Base-by-base conservation (phyloP, 2,329 filamentous ascomycete species). In the Stachybotrys chlorohalonatus region DNA sequence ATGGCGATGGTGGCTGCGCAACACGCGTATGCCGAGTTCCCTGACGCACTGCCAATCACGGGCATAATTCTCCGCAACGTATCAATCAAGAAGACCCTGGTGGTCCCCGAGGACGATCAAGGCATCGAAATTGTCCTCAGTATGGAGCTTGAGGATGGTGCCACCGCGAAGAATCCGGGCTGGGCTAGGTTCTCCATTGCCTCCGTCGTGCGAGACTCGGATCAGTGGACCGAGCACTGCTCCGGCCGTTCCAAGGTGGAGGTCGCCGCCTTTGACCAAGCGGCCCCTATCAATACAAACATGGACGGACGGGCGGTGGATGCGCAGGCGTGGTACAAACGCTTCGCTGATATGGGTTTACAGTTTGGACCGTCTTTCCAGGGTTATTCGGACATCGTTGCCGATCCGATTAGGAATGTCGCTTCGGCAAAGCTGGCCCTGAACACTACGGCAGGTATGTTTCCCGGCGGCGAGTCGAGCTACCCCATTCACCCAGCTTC, bases 401-500 rank as follows among this genome's bases (percentile, higher is more conserved):
- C 13, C 32, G 50, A 52, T 24, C 50, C 50, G 7, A 11, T 11
- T n/a, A 11, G 36, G 16, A 4, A 52, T 7, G 5, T 16, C 9
- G 50, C 50, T 9, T 16, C 8, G 32, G 50, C 50, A 6, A 7
- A 17, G 5, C 11, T 52, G 36, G 32, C 15, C n/a, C 50, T 45
- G 8, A 15, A 24, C 16, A 5, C 31, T 7, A 52, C 31, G 5
- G 11, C 6, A 7, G 32, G 32, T 7, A 45, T 8, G 9, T 5
- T 52, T 30, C 7, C 9, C 17, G 52, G 46, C 36, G 52, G 45
- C 17, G 52, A 53, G 24, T 54, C 49, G 16, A 32, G 9, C 11
- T 51, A 45, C 11, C n/a, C 53, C 3, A 3, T 55, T 11, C 55
- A 56, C n/a, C 55, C 55, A 7, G 55, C 52, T 11, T n/a, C 55